Conservation (phyloP, 306 rosid species). For the Pterocarpus santalinus region DNA sequence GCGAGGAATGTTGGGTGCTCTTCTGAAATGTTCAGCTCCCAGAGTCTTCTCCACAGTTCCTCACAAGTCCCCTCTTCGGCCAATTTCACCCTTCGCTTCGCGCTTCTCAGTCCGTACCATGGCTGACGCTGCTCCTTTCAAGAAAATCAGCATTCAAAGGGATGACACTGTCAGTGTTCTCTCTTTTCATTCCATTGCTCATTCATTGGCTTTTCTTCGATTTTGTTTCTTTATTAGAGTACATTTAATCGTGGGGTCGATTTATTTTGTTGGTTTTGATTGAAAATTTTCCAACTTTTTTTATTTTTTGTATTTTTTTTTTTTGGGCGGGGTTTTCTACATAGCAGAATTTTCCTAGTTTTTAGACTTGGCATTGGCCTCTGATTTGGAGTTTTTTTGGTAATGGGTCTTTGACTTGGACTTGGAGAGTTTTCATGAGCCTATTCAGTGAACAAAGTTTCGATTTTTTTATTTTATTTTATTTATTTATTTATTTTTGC, state of each 20-base stretch:
- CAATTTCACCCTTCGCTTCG: constrained; percentile 46
- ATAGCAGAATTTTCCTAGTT: neutral
- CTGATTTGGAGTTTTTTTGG: neutral
- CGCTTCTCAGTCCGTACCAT: constrained; percentile 76
- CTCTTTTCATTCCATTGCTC: neutral
- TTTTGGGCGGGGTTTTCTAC: neutral
- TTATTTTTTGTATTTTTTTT: neutral
- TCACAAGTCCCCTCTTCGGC: constrained; percentile 32
- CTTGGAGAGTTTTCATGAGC: neutral
- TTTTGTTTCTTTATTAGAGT: neutral
- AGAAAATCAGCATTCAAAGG: constrained; percentile 80
- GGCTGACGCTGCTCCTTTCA: constrained; percentile 83
- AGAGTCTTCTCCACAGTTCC: constrained; percentile 42
- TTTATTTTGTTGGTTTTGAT: constrained; percentile 10
- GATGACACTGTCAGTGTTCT: constrained; percentile 69
- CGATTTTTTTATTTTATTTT: neutral
- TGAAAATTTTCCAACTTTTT: neutral
- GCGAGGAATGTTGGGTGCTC: constrained; percentile 42
- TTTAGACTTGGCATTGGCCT: neutral
- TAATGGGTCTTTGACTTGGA: constrained; percentile 11
- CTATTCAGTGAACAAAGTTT: neutral
- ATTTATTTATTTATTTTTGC: neutral
- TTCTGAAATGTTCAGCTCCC: constrained; percentile 48
- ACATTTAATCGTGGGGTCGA: neutral
- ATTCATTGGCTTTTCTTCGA: neutral